Conservation (phyloP, 73 alveolate species). For the Paramecium sonneborni region DNA sequence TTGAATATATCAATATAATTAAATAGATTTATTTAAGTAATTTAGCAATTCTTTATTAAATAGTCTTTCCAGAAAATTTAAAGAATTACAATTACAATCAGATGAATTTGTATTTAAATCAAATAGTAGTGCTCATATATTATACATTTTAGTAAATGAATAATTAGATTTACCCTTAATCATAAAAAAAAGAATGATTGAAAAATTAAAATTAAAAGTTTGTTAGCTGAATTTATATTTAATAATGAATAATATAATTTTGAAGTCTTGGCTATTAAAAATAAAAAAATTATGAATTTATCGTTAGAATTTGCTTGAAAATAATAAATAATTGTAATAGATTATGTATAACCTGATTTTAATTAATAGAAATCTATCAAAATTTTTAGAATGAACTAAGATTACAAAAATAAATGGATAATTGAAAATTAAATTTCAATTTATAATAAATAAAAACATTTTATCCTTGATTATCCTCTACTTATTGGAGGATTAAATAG, state of each 20-base stretch:
- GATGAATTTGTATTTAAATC: conserved; percentile 6
- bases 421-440: not conserved
- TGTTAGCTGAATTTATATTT: not conserved
- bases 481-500: not conserved
- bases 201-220: not conserved
- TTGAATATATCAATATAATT: not conserved
- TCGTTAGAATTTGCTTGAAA: not conserved
- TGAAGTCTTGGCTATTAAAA: not conserved
- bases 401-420: not conserved
- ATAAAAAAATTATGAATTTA: not conserved
- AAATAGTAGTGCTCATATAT: not conserved
- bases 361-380: not conserved
- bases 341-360: not conserved
- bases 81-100: not conserved
- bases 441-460: not conserved
- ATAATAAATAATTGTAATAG: not conserved
- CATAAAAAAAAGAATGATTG: not conserved
- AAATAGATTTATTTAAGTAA: not conserved
- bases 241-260: not conserved
- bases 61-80: not conserved
- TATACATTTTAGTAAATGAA: not conserved
- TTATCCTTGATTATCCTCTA: not conserved
- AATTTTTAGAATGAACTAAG: not conserved
- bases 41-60: not conserved
- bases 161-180: not conserved